Conservation (phyloP, 768 basidiomycete species). For the Hericium erinaceus region DNA sequence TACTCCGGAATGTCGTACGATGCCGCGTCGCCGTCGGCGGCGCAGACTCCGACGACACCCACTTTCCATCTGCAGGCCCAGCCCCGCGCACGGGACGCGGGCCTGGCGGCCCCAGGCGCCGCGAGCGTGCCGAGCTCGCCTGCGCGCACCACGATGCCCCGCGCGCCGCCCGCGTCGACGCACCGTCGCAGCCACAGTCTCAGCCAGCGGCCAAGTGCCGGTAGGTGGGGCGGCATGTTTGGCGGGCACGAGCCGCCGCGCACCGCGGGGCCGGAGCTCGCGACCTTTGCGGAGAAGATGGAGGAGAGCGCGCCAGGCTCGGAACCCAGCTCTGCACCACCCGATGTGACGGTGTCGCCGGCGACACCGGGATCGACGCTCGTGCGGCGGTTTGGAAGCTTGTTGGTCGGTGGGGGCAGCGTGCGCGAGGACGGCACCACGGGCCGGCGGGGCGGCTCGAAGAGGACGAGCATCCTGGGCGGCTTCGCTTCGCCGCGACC, state of each 20-base stretch:
- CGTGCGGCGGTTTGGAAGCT: conserved; percentile 18
- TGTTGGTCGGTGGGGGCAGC: conserved; percentile 8
- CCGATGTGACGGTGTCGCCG: conserved; percentile 8
- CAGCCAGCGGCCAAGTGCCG: conserved; percentile 55
- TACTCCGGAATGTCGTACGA: conserved; percentile 81
- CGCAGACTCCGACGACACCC: conserved; percentile 52
- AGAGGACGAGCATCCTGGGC: conserved; percentile 8
- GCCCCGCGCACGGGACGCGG: conserved; percentile 60
- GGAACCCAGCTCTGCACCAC: conserved; percentile 1
- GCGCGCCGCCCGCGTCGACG: conserved; percentile 68
- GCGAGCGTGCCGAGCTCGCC: conserved; percentile 24
- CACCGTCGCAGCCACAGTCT: conserved; percentile 80
- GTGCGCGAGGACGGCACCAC: conserved; percentile 9
- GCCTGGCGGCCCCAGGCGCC: conserved; percentile 29
- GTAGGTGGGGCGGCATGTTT: conserved; percentile 55
- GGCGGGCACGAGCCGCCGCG: conserved; percentile 32
- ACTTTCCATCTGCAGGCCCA: conserved; percentile 47
- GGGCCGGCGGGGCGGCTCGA: conserved; percentile 2
- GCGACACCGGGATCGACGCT: conserved; percentile 12
- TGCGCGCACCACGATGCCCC: conserved; percentile 30
- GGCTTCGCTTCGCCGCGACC: conserved; percentile 10
- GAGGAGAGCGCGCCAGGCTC: conserved; percentile 26
- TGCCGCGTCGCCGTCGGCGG: conserved; percentile 22
- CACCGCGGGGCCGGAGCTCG: conserved; percentile 59
- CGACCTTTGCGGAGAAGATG: conserved; percentile 38